Conservation (phyloP, 148 eudicot genomes). For the Rhododendron henanense region DNA sequence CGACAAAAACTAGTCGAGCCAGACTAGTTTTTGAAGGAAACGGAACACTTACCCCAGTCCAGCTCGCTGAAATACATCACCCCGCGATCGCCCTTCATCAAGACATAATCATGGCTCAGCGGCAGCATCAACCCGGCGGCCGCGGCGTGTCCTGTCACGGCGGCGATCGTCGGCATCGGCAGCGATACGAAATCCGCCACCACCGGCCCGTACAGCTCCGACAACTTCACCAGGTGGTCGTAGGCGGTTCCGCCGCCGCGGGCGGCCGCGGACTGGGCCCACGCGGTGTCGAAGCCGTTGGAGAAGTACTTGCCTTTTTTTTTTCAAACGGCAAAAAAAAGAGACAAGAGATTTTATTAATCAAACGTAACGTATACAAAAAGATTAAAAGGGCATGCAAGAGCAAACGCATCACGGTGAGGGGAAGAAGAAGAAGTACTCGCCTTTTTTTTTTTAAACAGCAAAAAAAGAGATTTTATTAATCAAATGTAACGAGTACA, state of each 20-base stretch:
- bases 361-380: too few species aligned
- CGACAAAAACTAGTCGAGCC: too few species aligned
- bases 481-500: too few species aligned
- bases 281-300: slow-evolving; percentile 38
- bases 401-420: too few species aligned
- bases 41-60: background rate
- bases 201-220: slow-evolving; percentile 25
- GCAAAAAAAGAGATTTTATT: too few species aligned
- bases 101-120: slow-evolving; percentile 35
- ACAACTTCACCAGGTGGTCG: slow-evolving; percentile 24
- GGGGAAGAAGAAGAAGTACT: background rate
- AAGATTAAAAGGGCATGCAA: too few species aligned
- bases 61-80: background rate
- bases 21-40: too few species aligned
- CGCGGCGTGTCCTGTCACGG: slow-evolving; percentile 44
- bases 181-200: slow-evolving; percentile 32
- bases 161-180: slow-evolving; percentile 45
- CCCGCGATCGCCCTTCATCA: slow-evolving; percentile 27
- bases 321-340: too few species aligned
- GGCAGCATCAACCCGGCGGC: slow-evolving; percentile 43
- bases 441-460: background rate
- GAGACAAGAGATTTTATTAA: too few species aligned
- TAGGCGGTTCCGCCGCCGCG: background rate
- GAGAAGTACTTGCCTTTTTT: slow-evolving; percentile 36
- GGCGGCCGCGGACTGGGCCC: slow-evolving; percentile 23